A percentile compares a stretch with the other conserved stretches of the same genome.
Conservation (phyloP, 2,329 filamentous ascomycete genomes). For the Colletotrichum spaethianum region DNA sequence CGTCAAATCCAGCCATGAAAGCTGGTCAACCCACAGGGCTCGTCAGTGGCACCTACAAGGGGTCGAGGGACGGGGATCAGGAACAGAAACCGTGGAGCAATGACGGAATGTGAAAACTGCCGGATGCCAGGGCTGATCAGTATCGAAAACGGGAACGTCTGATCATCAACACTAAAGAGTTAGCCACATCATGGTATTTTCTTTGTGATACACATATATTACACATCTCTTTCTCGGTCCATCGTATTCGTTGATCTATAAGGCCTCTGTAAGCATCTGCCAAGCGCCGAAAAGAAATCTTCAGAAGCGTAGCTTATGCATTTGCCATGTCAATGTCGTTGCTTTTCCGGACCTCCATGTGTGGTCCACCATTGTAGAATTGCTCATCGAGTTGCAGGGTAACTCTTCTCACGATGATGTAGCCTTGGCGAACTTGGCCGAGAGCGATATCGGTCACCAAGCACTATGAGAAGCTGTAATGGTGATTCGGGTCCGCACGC, state of each 20-base stretch:
- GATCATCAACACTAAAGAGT: not conserved
- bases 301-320: too few species aligned
- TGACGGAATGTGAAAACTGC: not conserved
- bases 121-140: not conserved
- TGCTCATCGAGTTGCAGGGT: too few species aligned
- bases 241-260: not conserved
- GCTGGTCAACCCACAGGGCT: not conserved
- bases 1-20: too few species aligned
- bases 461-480: not conserved
- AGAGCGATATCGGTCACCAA: not conserved
- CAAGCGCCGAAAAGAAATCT: too few species aligned
- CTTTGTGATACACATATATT: not conserved
- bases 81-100: not conserved
- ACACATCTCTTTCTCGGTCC: not conserved
- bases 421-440: not conserved
- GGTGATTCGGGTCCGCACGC: not conserved
- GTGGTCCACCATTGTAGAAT: too few species aligned
- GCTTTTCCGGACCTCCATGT: too few species aligned
- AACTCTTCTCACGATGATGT: too few species aligned
- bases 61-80: not conserved
- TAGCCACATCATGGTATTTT: too few species aligned
- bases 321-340: too few species aligned
- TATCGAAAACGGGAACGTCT: not conserved
- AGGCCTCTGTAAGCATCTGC: too few species aligned
- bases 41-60: not conserved